Evolutionary conservation across 169 alveolate species (phyloP).

Genomic region (Plasmodium fragile): DNA sequence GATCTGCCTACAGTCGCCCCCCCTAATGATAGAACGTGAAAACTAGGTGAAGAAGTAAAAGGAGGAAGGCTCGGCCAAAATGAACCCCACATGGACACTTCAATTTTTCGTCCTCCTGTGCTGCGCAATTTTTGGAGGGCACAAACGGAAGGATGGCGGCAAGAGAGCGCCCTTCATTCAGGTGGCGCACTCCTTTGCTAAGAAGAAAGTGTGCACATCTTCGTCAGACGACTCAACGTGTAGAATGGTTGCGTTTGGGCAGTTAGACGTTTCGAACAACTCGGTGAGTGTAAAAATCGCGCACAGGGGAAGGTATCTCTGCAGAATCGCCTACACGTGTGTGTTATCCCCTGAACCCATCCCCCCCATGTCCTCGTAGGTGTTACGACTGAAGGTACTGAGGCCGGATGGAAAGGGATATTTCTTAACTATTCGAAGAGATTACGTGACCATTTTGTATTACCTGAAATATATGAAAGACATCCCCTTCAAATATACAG

Average conservation of each 20-base stretch:
- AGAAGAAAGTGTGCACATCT: constrained; percentile 61
- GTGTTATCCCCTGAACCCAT: background rate
- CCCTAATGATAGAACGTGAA: background rate
- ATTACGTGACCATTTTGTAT: constrained; percentile 51
- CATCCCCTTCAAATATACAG: constrained; percentile 60
- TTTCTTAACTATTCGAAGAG: constrained; percentile 71
- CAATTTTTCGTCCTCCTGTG: background rate
- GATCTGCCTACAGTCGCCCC: background rate
- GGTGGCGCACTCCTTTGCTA: constrained; percentile 46
- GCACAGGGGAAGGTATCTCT: background rate
- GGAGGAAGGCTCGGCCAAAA: background rate
- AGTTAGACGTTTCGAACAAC: constrained; percentile 69
- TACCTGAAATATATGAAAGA: constrained; percentile 60
- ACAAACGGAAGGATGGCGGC: background rate
- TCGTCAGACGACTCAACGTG: constrained; percentile 66
- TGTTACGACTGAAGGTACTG: constrained; percentile 33
- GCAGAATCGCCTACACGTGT: background rate
- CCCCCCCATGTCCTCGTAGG: background rate
- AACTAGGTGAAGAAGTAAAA: background rate
- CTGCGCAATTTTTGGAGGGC: constrained; percentile 9
- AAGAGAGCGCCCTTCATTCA: constrained; percentile 12
- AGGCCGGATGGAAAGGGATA: constrained; percentile 69
- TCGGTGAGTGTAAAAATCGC: constrained; percentile 26
- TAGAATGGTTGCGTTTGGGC: constrained; percentile 35
- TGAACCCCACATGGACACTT: constrained; percentile 1